Base-by-base conservation (phyloP, 2,329 filamentous ascomycete species). In the Talaromyces sp. region DNA sequence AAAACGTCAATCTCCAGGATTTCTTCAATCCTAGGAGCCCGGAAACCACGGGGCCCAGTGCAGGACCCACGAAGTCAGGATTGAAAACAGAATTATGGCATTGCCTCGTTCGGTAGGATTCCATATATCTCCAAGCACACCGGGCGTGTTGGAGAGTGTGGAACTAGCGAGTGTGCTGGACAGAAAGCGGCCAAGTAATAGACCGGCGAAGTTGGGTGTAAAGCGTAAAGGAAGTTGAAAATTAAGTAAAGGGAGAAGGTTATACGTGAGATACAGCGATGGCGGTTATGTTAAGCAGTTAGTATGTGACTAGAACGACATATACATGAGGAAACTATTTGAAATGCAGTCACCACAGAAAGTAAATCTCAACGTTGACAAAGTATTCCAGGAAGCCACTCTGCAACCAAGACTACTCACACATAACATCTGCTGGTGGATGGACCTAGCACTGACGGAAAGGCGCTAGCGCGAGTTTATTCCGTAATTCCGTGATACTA, bases 381-480 rank as follows among this genome's bases (percentile, higher is more conserved):
- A n/a, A n/a, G n/a, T n/a, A n/a, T n/a, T n/a, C n/a, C n/a, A n/a
- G n/a, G n/a, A n/a, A n/a, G n/a, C n/a, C n/a, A n/a, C n/a, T n/a
- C n/a, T n/a, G n/a, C n/a, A n/a, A n/a, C n/a, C n/a, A n/a, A n/a
- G n/a, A n/a, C n/a, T n/a, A 21, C n/a, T 46, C 41, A 46, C 41
- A 86, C 86, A 61, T 82, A 83, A 62, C 43, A 49, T 49, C 19
- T 49, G 19, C 43, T 46, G 14, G 41, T 46, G 2, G 41, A n/a
- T 46, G 31, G 41, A 46, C 2, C 41, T 46, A 46, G 41, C 41
- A 46, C 11, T 35, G 51, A 58, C 27, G 32, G 58, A 58, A 49
- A n/a, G 24, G 51, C 50, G 10, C 32, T 32, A 55, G 14, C 46
- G 24, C 61, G 10, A 50, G n/a, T n/a, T 6, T n/a, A n/a, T 8